Conservation (phyloP, 495 filamentous ascomycete genomes). For the Xylaria sp. region DNA sequence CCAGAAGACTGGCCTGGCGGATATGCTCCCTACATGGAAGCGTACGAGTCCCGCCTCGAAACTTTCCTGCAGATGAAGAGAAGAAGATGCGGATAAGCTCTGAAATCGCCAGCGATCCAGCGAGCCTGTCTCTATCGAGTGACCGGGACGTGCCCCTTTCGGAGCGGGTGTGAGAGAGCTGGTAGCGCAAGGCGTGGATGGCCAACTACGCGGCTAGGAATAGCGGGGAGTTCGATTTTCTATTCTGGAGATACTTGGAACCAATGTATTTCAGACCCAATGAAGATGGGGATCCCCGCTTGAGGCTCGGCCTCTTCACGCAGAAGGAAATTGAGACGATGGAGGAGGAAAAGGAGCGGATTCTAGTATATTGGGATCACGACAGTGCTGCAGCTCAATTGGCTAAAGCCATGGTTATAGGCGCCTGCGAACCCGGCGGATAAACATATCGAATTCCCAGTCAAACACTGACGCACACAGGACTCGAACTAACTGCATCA, state of each 20-base stretch:
- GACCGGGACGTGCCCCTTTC: constrained; percentile 13
- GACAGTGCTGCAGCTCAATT: constrained; percentile 6
- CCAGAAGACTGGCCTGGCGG: constrained; percentile 47
- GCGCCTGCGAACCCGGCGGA: too few relatives aligned
- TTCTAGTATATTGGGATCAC: constrained; percentile 33
- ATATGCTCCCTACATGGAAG: constrained; percentile 37
- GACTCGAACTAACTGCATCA: background rate
- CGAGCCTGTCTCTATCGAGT: constrained; percentile 2
- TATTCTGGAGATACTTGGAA: constrained; percentile 40
- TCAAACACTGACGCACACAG: background rate
- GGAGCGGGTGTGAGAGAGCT: constrained; percentile 41
- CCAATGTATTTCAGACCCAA: constrained; percentile 33
- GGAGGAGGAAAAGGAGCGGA: constrained; percentile 31
- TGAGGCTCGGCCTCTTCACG: constrained; percentile 34
- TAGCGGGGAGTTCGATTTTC: constrained; percentile 42
- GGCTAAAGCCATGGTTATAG: constrained; percentile 16
- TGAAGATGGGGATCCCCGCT: constrained; percentile 33
- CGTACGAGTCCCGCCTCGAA: constrained; percentile 34
- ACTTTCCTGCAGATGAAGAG: constrained; percentile 42
- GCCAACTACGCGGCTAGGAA: constrained; percentile 41
- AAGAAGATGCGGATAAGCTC: constrained; percentile 16
- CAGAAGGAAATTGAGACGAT: constrained; percentile 9
- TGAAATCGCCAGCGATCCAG: background rate
- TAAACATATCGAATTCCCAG: background rate
- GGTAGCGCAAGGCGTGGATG: constrained; percentile 42